These are phyloP conservation scores for Suhomyces faveliae DNA, from an alignment of 805 yeast species.

Conservation along the genomic window DNA sequence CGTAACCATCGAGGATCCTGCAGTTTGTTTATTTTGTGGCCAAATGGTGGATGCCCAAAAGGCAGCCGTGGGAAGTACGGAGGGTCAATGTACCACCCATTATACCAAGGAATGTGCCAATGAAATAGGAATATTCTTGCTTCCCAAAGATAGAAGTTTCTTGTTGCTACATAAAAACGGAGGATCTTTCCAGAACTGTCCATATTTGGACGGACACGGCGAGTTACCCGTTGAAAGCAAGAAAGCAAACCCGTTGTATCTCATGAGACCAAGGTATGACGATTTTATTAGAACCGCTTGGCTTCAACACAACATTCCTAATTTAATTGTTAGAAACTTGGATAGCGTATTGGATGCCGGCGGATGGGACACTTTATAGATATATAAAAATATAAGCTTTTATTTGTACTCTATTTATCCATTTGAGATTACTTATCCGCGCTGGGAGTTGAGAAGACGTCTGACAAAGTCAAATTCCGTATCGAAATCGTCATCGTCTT, in stretches of 20 bases:
- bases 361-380: conserved; percentile 87
- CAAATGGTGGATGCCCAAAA: conserved; percentile 64
- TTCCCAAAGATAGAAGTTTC: conserved; percentile 67
- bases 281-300: conserved; percentile 66
- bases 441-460: neutral
- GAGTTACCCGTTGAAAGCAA: conserved; percentile 75
- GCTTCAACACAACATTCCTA: conserved; percentile 77
- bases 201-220: conserved; percentile 84
- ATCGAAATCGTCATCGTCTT: neutral
- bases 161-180: conserved; percentile 66
- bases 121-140: conserved; percentile 66
- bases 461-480: neutral
- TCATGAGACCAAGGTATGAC: conserved; percentile 62
- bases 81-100: conserved; percentile 84
- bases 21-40: conserved; percentile 84
- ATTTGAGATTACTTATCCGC: neutral
- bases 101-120: conserved; percentile 58
- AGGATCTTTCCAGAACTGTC: conserved; percentile 83
- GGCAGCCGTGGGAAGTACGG: conserved; percentile 48
- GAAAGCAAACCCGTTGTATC: conserved; percentile 67
- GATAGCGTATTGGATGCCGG: conserved; percentile 84
- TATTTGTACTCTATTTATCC: neutral
- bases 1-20: conserved; percentile 61
- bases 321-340: conserved; percentile 71
- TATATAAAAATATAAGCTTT: neutral